These are phyloP conservation scores for Posidonia australis DNA, from an alignment of 106 monocot species.

Conservation along the genomic window DNA sequence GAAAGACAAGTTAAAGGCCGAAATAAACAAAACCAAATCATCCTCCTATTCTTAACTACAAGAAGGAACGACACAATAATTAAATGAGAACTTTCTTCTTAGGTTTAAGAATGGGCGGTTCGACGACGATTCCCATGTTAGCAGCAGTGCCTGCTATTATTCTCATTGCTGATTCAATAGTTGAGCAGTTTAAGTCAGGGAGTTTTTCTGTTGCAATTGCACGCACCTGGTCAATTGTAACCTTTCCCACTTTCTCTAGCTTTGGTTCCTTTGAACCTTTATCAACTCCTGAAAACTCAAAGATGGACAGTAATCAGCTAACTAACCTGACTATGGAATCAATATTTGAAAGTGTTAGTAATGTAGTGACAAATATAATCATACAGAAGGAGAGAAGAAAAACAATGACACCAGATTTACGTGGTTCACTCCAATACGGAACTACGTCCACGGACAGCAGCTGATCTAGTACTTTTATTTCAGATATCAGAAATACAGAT, in stretches of 20 bases:
- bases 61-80: not conserved
- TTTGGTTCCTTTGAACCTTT: constrained; percentile 90
- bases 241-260: constrained; percentile 70
- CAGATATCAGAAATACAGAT: no score
- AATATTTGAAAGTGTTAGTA: not conserved
- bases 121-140: constrained; percentile 92
- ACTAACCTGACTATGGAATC: not conserved
- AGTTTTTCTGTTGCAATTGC: constrained; percentile 21
- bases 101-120: constrained; percentile 73
- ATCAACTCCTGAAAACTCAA: constrained; percentile 43
- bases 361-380: no score
- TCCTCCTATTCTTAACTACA: no score
- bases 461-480: no score
- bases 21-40: no score
- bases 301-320: no score
- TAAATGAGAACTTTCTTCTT: constrained; percentile 68
- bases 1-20: no score
- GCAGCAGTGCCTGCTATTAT: constrained; percentile 95
- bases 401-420: no score
- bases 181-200: constrained; percentile 79
- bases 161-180: constrained; percentile 84
- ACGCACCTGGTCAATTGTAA: constrained; percentile 40
- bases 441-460: no score
- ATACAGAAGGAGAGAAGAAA: no score
- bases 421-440: no score